Conservation (phyloP, 495 filamentous ascomycete genomes). For the Aspergillus diversus region DNA sequence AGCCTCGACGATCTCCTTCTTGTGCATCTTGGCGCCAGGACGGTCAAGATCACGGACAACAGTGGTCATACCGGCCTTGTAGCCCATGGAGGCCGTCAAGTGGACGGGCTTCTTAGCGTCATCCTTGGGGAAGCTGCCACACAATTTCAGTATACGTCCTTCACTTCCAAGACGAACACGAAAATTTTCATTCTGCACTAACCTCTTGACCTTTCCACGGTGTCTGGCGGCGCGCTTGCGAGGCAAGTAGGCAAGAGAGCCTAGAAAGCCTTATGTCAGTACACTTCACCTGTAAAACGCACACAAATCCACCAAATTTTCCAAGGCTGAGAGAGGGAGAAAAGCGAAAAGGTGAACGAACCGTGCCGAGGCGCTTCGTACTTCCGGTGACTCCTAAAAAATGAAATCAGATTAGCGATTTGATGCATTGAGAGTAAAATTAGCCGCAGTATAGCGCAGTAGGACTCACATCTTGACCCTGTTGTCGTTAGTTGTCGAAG, state of each 20-base stretch:
- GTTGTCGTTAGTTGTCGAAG: slow-evolving; percentile 58
- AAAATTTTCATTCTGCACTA: slow-evolving; percentile 43
- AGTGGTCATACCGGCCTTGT: slow-evolving; percentile 99
- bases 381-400: slow-evolving; percentile 70
- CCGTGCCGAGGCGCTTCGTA: slow-evolving; percentile 97
- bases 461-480: slow-evolving; percentile 58
- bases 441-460: slow-evolving; percentile 1
- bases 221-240: slow-evolving; percentile 96
- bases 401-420: slow-evolving; percentile 40
- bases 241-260: slow-evolving; percentile 92
- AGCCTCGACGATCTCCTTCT: slow-evolving; percentile 99
- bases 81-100: slow-evolving; percentile 97
- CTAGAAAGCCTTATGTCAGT: slow-evolving; percentile 44
- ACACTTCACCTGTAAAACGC: slow-evolving; percentile 32
- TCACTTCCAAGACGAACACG: slow-evolving; percentile 18
- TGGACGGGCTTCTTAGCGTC: slow-evolving; percentile 99
- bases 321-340: slow-evolving; percentile 30
- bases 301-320: slow-evolving; percentile 32
- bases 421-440: slow-evolving; percentile 17
- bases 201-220: slow-evolving; percentile 98
- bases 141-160: slow-evolving; percentile 44
- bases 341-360: slow-evolving; percentile 44
- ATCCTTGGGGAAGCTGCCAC: slow-evolving; percentile 96
- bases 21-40: slow-evolving; percentile 99
- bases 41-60: slow-evolving; percentile 99